Conservation (phyloP, 2,329 filamentous ascomycete species). For the Penicillium oxalicum region DNA sequence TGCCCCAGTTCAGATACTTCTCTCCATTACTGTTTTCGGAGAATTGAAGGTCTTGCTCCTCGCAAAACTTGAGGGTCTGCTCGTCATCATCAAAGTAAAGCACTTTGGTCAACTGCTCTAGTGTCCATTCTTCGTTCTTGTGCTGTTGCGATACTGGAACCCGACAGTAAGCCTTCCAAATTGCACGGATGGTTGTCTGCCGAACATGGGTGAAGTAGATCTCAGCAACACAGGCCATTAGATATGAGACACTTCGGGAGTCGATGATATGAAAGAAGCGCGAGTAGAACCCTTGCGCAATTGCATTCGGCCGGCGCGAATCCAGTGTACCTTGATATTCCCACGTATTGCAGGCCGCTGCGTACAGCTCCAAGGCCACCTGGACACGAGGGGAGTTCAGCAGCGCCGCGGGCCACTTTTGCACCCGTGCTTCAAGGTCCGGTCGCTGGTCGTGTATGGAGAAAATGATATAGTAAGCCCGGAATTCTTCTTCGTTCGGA, state of each 20-base stretch:
- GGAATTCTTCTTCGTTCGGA: slow-evolving; percentile 58
- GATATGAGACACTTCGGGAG: slow-evolving; percentile 52
- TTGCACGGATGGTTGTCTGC: slow-evolving; percentile 49
- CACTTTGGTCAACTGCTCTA: slow-evolving; percentile 46
- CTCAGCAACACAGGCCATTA: slow-evolving; percentile 60
- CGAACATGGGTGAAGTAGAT: slow-evolving; percentile 57
- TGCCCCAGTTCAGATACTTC: slow-evolving; percentile 48
- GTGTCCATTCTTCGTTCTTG: slow-evolving; percentile 52
- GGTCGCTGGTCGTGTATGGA: slow-evolving; percentile 49
- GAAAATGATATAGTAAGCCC: slow-evolving; percentile 56
- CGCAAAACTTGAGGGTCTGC: slow-evolving; percentile 50
- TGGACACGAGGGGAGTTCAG: slow-evolving; percentile 49
- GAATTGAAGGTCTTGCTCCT: slow-evolving; percentile 49
- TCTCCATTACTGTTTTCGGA: slow-evolving; percentile 41
- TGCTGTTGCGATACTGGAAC: slow-evolving; percentile 43
- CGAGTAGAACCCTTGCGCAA: slow-evolving; percentile 54
- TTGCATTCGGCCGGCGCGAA: slow-evolving; percentile 44
- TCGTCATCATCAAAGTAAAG: slow-evolving; percentile 53
- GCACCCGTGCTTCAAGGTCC: slow-evolving; percentile 53
- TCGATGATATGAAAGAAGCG: slow-evolving; percentile 53
- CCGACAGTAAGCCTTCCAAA: slow-evolving; percentile 50
- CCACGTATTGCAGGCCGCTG: slow-evolving; percentile 50
- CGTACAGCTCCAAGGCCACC: slow-evolving; percentile 52
- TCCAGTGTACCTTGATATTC: slow-evolving; percentile 49
- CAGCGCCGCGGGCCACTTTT: slow-evolving; percentile 49